Evolutionary conservation across 768 basidiomycete species (phyloP), one percentile per base, ranked within the genome.

Genomic region (Heimioporus sp.): DNA sequence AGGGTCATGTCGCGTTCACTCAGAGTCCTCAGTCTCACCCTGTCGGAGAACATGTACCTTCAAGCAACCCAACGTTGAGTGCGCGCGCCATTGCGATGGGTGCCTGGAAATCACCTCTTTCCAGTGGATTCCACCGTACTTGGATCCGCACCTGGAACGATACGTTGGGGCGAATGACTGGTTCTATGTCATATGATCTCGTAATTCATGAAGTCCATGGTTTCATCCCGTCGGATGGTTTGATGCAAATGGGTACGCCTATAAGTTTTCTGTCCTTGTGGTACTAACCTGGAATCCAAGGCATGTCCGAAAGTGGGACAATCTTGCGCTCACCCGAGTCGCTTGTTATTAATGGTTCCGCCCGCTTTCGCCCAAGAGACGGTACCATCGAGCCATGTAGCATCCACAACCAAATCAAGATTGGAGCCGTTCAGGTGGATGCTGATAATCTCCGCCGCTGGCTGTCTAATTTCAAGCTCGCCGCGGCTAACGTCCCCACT

Each of bases 131-230:
- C 45, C 76, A 74, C 42, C 74, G 88, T 50, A 80, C 87, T 21
- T 79, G 86, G 73, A 81, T 84, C 45, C 76, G 80, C 48, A 86
- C 86, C 38, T 82, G 87, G 73, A 83, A 87, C 54, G 75, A 81
- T 47, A 87, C 86, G 21, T 78, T 86, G 73, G 86, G 84, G 12
- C 76, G 74, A 37, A 83, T 82, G 43, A 79, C 77, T 47, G 87
- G 83, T 17, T 75, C 76, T 12, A 77, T 79, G 2, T 74, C 75
- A 5, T 66, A 88, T 45, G 70, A 75, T 44, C 64, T 89, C 38
- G 76, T 70, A 37, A 62, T 83, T 40, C 70, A 69, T 39, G 73
- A 78, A 44, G 66, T 86, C 31, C 66, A 72, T 37, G 80, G 80
- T 11, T 73, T 67, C 21, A 57, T 72, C 16, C 71, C 72, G 49